A percentile compares a stretch with the other conserved stretches of the same genome.
phyloP scores from a whole-genome alignment of 202 grass and related monocot genomes.

The Zoysia matrella region DNA sequence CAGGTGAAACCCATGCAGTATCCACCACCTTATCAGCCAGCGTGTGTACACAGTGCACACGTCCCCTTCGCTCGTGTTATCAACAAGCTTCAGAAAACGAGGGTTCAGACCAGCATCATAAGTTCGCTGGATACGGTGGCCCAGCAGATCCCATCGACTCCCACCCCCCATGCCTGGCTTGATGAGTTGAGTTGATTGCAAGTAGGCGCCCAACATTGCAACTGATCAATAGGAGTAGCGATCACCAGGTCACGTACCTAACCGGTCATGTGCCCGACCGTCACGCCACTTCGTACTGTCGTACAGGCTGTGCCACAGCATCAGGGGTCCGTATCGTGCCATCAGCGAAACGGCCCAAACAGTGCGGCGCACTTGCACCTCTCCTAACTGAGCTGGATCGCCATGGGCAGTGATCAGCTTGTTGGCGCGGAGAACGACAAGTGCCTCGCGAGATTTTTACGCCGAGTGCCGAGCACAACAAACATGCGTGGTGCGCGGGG shows the following conservation, averaged over 20 bases:
- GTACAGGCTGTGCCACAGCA: neutral
- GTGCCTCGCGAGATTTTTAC: too few species aligned
- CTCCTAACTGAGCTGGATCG: too few species aligned
- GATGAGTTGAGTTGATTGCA: neutral
- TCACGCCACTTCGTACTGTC: neutral
- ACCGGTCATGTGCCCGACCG: neutral
- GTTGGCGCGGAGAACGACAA: too few species aligned
- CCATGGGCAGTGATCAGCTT: too few species aligned
- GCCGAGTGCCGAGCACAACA: too few species aligned
- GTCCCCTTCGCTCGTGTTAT: neutral
- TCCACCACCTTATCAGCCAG: neutral
- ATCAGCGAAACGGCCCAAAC: neutral
- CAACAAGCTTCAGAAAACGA: neutral
- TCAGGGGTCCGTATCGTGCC: neutral
- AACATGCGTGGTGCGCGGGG: too few species aligned
- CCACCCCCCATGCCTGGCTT: neutral
- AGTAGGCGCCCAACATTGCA: neutral
- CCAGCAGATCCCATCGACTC: neutral
- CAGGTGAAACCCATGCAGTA: neutral
- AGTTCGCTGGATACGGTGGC: neutral
- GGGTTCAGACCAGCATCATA: neutral
- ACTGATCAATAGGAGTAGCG: neutral
- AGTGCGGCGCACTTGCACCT: too few species aligned
- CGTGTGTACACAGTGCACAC: neutral
- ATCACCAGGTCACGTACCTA: neutral